Evolutionary conservation across 176 grass and related monocot species (phyloP), one percentile per base, ranked within the genome.

Genomic region (Oryza longistaminata): DNA sequence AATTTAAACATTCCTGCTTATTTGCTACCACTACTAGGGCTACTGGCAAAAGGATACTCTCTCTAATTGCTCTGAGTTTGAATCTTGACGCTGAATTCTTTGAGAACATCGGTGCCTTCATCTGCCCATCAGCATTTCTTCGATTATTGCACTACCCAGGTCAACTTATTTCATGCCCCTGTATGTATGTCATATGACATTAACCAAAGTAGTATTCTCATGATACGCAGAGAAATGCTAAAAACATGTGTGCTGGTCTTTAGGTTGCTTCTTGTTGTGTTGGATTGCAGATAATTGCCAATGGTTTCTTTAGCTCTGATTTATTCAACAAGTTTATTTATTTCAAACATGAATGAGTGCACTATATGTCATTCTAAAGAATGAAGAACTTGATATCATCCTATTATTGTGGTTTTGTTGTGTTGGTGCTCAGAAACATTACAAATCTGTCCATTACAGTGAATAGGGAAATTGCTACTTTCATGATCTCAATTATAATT

Each of bases 1-100:
- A 12, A 52, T 48, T 34, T 1, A 1, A 2, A 76, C 40, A 24
- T 67, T 27, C 31, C 27, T 29, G 6, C 31, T 60, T 22, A n/a
- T n/a, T 60, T 0, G 21, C 55, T 60, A 4, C 7, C 2, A 7
- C 37, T 85, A 11, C 12, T 12, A 94, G 92, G 83, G 40, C 43
- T 42, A 53, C 83, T 34, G 74, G 83, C 9, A 90, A 82, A 85
- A 89, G 33, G 66, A 76, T 91, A 81, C 7, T 92, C 13, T 88
- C 88, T 64, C 78, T 97, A 69, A 88, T 94, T 75, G 94, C 94
- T 77, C 61, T 94, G 78, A 72, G 85, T 81, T 89, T 97, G 77
- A 82, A 97, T 37, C 85, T 97, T 9, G 81, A 97, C 52, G 77
- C 80, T 81, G 77, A 88, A 26, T 90, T 86, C 61, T 68, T 74